A percentile compares a stretch with the other conserved stretches of the same genome.
Evolutionary conservation across 805 yeast genomes (phyloP).

Genomic region (Sugiyamaella floridensis): DNA sequence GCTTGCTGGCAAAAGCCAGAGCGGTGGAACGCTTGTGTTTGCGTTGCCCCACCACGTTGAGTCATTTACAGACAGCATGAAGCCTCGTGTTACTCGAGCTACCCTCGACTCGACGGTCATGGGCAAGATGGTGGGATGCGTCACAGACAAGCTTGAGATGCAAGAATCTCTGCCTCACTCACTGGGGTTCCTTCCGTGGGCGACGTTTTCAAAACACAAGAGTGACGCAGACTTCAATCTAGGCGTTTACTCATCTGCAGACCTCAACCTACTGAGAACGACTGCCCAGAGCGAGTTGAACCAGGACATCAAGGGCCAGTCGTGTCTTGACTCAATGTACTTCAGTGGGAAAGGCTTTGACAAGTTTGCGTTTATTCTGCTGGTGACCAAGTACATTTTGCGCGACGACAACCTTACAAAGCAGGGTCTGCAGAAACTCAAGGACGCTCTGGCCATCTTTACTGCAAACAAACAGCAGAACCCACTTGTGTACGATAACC

Average conservation of each 20-base stretch:
- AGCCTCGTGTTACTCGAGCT: conserved; percentile 1
- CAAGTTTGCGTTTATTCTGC: conserved; percentile 81
- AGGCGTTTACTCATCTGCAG: background rate
- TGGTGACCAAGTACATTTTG: conserved; percentile 57
- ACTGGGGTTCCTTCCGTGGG: conserved; percentile 55
- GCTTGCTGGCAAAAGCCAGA: conserved; percentile 39
- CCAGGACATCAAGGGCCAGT: conserved; percentile 49
- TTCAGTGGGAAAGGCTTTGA: conserved; percentile 82
- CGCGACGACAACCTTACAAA: conserved; percentile 46
- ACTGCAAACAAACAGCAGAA: conserved; percentile 57
- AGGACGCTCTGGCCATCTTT: conserved; percentile 63
- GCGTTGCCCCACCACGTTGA: conserved; percentile 64
- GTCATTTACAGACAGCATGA: conserved; percentile 33
- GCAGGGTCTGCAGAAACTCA: conserved; percentile 50
- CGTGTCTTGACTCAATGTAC: conserved; percentile 78
- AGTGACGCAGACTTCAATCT: conserved; percentile 7
- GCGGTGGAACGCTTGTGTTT: conserved; percentile 41
- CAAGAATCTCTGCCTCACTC: conserved; percentile 35
- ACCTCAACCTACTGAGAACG: conserved; percentile 26
- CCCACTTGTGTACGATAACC: conserved; percentile 71
- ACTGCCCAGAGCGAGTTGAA: conserved; percentile 47
- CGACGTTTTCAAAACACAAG: conserved; percentile 22
- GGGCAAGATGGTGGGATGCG: conserved; percentile 35
- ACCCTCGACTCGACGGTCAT: conserved; percentile 39
- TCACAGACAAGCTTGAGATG: conserved; percentile 30